Evolutionary conservation across 768 basidiomycete genomes (phyloP), one percentile per base, ranked within the genome.

Genomic region (Tricholoma hemisulphureum): DNA sequence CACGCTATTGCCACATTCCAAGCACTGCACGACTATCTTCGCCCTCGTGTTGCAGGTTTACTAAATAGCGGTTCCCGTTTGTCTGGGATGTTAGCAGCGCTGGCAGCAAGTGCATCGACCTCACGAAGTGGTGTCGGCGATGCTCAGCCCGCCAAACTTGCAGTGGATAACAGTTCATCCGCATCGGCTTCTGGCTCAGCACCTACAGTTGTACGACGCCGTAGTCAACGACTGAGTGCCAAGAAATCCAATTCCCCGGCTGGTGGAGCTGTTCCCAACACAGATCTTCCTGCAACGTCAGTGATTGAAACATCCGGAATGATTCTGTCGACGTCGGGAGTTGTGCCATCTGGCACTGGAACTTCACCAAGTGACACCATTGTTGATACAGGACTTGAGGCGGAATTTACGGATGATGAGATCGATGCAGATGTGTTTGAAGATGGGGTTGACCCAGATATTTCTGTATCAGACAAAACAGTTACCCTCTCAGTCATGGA

Each of bases 1-100:
- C 96, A 98, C 68, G 96, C 95, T 6, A 97, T 98, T 60, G 96
- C 97, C 1, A 98, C 95, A 1, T 94, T 98, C 82, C 94, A 97
- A 70, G 95, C 96, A 1, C 81, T 98, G 28, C 93, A 97, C 66
- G 95, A 97, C 70, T 99, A 98, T 70, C 83, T 98, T 11, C 88
- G 94, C 1, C 96, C 96, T 23, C 84, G 93, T 3, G 88, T 97
- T 29, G 79, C 93, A 6, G 91, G 92, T 0, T 69, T 90, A 21
- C 69, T 88, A 51, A 80, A 81, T 8, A 76, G 81, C 56, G 79
- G 80, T 26, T 85, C 85, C 16, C 83, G 94, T 13, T 73, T 96
- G 24, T 89, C 91, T 9, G 88, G 88, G 49, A 94, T 96, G 88
- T 83, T 97, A 48, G 93, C 95, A n/a, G 89, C 94, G 14, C 79